Percentiles rank a stretch among this genome's conserved stretches.
These are phyloP conservation scores for Suhomyces tanzawaensis DNA, from an alignment of 805 yeast genomes.

Conservation along the genomic window DNA sequence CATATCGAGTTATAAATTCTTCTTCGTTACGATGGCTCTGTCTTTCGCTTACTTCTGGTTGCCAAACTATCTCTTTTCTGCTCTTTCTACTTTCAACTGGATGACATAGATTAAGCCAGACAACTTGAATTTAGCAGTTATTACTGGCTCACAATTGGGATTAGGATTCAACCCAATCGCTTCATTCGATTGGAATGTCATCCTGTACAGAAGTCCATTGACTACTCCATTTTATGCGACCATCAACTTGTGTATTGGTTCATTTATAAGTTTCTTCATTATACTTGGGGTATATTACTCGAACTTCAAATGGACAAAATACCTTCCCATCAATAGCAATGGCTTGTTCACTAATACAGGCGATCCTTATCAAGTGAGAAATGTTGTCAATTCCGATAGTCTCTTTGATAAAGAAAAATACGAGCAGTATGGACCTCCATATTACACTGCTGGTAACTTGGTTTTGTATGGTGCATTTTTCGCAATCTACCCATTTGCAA, in stretches of 20 bases:
- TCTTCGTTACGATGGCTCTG: constrained; percentile 18
- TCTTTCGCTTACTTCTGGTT: constrained; percentile 46
- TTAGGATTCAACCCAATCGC: constrained; percentile 54
- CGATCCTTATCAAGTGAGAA: constrained; percentile 11
- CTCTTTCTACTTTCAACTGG: constrained; percentile 51
- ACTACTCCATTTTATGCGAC: constrained; percentile 43
- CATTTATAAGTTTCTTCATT: constrained; percentile 12
- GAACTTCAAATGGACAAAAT: constrained; percentile 19
- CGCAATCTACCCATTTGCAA: constrained; percentile 23
- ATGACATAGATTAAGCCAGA: constrained; percentile 56
- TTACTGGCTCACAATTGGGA: constrained; percentile 49
- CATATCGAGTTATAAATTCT: constrained; percentile 31
- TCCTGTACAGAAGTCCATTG: constrained; percentile 29
- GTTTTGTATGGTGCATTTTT: constrained; percentile 16
- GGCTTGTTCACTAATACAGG: constrained; percentile 21
- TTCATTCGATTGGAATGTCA: constrained; percentile 50
- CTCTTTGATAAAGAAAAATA: constrained; percentile 14
- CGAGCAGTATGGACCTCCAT: constrained; percentile 17
- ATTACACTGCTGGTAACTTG: constrained; percentile 16
- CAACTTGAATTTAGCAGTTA: constrained; percentile 44
- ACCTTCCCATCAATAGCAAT: constrained; percentile 18
- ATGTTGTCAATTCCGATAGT: constrained; percentile 12
- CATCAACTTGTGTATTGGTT: constrained; percentile 14
- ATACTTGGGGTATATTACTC: constrained; percentile 18
- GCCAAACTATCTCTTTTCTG: constrained; percentile 42